A percentile compares a stretch with the other conserved stretches of the same genome.
phyloP scores from a whole-genome alignment of 2,329 filamentous ascomycete species.

The Ophiosphaerella korrae region DNA sequence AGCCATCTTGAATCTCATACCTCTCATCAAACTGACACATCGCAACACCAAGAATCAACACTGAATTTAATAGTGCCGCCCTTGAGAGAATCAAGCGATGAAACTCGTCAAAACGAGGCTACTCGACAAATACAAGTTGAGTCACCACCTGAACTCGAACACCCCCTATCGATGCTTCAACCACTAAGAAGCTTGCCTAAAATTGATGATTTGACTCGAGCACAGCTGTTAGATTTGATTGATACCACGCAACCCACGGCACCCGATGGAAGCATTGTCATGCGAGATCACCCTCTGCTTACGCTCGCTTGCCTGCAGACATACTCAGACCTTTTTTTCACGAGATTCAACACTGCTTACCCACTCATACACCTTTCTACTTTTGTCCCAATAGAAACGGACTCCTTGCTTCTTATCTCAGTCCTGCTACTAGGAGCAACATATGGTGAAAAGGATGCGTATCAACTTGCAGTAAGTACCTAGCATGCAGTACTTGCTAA shows the following conservation, averaged over 20 bases:
- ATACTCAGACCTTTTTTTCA: slow-evolving; percentile 66
- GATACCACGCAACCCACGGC: slow-evolving; percentile 55
- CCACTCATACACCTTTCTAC: slow-evolving; percentile 64
- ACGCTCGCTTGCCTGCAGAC: slow-evolving; percentile 58
- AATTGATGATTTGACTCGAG: slow-evolving; percentile 51
- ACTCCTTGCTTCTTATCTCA: slow-evolving; percentile 60
- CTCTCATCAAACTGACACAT: slow-evolving; percentile 28
- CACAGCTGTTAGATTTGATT: slow-evolving; percentile 57
- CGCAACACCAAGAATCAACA: slow-evolving; percentile 23
- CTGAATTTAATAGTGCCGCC: slow-evolving; percentile 26
- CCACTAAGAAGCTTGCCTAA: slow-evolving; percentile 37
- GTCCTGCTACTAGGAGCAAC: slow-evolving; percentile 66
- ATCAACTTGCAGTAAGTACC: slow-evolving; percentile 58
- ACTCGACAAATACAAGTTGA: neutral
- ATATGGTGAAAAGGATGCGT: slow-evolving; percentile 63
- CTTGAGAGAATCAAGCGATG: slow-evolving; percentile 2
- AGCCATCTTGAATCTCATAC: slow-evolving; percentile 28
- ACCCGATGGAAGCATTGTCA: slow-evolving; percentile 55
- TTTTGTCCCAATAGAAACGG: slow-evolving; percentile 57
- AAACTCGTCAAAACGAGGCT: slow-evolving; percentile 3
- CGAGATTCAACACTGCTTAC: slow-evolving; percentile 64
- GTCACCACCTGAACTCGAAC: neutral
- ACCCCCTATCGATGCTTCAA: slow-evolving; percentile 40
- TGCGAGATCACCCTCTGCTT: slow-evolving; percentile 58
- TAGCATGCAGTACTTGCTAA: neutral